Conservation (phyloP, 306 rosid genomes). For the Cicer cuneatum region DNA sequence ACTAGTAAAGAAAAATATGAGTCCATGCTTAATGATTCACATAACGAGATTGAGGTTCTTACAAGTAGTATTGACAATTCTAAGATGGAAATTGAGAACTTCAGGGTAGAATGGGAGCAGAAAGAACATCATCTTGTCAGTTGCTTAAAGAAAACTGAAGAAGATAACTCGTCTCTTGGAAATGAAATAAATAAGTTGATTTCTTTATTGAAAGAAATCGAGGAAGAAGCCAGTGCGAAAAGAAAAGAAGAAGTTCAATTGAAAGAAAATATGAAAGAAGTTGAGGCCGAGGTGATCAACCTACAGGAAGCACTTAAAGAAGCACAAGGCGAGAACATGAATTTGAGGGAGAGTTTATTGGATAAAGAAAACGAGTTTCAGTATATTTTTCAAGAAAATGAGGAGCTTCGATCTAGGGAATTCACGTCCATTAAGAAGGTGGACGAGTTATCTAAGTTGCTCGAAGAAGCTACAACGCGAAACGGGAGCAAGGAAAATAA, state of each 20-base stretch:
- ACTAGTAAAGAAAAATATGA: slow-evolving; percentile 74
- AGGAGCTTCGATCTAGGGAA: slow-evolving; percentile 72
- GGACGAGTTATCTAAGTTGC: slow-evolving; percentile 78
- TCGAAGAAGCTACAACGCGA: slow-evolving; percentile 74
- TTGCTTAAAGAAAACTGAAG: slow-evolving; percentile 71
- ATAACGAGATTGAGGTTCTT: slow-evolving; percentile 65
- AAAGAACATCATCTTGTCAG: slow-evolving; percentile 69
- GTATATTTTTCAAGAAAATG: slow-evolving; percentile 69
- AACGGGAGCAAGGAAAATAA: slow-evolving; percentile 66
- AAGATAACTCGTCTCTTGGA: slow-evolving; percentile 64
- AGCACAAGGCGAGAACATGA: slow-evolving; percentile 70
- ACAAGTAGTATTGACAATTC: slow-evolving; percentile 55
- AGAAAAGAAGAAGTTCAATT: slow-evolving; percentile 79
- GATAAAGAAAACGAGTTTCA: slow-evolving; percentile 88
- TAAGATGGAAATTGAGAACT: slow-evolving; percentile 52
- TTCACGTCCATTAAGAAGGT: slow-evolving; percentile 61
- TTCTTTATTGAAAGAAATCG: slow-evolving; percentile 61
- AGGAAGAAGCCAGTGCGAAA: slow-evolving; percentile 67
- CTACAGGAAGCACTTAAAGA: slow-evolving; percentile 87
- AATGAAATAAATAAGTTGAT: slow-evolving; percentile 68
- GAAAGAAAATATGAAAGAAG: slow-evolving; percentile 81
- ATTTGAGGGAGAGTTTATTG: slow-evolving; percentile 75
- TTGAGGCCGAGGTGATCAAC: slow-evolving; percentile 81
- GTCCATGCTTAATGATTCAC: slow-evolving; percentile 69
- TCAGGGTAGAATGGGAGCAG: slow-evolving; percentile 80